Evolutionary conservation across 345 rosid genomes (phyloP).

Genomic region (Psidium friedrichsthalianum): DNA sequence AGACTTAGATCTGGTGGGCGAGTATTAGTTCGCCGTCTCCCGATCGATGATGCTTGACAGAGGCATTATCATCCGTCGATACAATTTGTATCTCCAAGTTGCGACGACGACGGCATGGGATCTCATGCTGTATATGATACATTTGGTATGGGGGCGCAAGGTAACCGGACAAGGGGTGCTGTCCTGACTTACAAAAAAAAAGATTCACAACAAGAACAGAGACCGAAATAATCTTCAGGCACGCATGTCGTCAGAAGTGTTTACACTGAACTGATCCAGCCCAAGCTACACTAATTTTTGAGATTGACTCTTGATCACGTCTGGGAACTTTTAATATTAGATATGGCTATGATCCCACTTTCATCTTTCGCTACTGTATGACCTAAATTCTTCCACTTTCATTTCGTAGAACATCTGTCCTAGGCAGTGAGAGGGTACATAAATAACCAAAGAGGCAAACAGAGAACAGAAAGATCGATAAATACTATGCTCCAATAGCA

Average conservation of each 20-base stretch:
- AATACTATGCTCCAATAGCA: neutral
- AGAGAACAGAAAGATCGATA: neutral
- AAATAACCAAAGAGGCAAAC: neutral
- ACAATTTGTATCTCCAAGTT: neutral
- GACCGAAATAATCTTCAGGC: neutral
- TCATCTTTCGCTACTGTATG: neutral
- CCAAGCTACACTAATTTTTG: neutral
- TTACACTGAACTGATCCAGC: neutral
- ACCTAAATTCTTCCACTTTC: neutral
- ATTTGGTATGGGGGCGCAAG: neutral
- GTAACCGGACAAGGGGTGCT: neutral
- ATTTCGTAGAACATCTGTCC: neutral
- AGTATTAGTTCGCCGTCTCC: neutral
- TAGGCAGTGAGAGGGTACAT: neutral
- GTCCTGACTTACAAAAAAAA: neutral
- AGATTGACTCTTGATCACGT: neutral
- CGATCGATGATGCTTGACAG: neutral
- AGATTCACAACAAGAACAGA: neutral
- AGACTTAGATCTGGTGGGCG: neutral
- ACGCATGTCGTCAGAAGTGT: neutral
- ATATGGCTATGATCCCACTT: neutral
- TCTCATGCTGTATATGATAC: neutral
- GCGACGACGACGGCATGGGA: neutral
- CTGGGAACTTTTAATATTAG: neutral
- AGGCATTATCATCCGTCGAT: neutral